Evolutionary conservation across 805 yeast species (phyloP).

Genomic region (Pichia gijzeniarum): DNA sequence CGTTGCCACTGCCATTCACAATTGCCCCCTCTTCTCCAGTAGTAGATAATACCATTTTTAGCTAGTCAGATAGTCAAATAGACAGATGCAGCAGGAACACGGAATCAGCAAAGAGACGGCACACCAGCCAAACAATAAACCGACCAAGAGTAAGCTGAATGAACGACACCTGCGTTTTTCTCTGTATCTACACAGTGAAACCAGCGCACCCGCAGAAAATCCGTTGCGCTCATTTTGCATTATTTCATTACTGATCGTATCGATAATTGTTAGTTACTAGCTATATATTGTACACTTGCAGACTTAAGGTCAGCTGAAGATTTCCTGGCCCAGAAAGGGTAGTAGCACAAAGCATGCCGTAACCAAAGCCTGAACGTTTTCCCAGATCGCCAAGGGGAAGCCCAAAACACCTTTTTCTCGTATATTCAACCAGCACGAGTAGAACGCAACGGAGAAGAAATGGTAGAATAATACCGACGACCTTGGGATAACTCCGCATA

Average conservation of each 20-base stretch:
- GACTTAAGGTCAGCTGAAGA: conserved; percentile 14
- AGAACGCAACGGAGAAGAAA: conserved; percentile 86
- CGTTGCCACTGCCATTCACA: conserved; percentile 6
- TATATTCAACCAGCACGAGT: conserved; percentile 67
- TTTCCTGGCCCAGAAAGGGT: conserved; percentile 51
- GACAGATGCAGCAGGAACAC: too few species aligned
- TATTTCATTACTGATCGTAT: too few species aligned
- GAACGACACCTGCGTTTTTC: too few species aligned
- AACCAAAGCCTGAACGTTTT: conserved; percentile 58
- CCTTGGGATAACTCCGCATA: conserved; percentile 73
- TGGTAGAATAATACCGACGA: conserved; percentile 75
- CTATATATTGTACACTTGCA: too few species aligned
- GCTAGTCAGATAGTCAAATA: too few species aligned
- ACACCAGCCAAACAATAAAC: too few species aligned
- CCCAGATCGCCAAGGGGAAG: conserved; percentile 64
- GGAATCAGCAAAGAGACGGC: too few species aligned
- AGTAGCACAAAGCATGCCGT: conserved; percentile 76
- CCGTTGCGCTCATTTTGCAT: too few species aligned
- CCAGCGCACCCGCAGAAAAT: not conserved
- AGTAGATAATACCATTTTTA: not conserved
- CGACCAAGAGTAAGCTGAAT: too few species aligned
- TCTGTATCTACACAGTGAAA: not conserved
- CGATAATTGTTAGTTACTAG: too few species aligned
- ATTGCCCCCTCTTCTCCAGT: not conserved
- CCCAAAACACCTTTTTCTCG: conserved; percentile 55